Evolutionary conservation across 2,329 filamentous ascomycete genomes (phyloP).

Genomic region (Alternaria solani): DNA sequence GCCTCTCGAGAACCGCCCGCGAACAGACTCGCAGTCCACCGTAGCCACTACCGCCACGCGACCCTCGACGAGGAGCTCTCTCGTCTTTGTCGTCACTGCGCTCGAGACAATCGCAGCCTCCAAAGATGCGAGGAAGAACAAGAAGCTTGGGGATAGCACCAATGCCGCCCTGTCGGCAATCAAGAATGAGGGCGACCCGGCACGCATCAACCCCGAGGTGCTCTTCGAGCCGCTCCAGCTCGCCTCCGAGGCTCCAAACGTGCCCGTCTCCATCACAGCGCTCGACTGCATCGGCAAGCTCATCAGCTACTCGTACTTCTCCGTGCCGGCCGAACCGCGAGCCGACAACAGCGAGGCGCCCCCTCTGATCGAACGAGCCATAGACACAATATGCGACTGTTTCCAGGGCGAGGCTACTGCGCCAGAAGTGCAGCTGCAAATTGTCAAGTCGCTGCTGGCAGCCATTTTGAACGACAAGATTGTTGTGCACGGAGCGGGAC

Average conservation of each 20-base stretch:
- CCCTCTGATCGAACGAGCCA: constrained; percentile 93
- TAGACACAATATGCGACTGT: constrained; percentile 99
- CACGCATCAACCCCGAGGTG: constrained; percentile 86
- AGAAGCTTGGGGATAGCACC: constrained; percentile 81
- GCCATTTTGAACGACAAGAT: constrained; percentile 99
- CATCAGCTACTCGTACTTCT: constrained; percentile 98
- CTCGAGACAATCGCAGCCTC: constrained; percentile 90
- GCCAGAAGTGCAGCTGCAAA: constrained; percentile 92
- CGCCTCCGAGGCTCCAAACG: constrained; percentile 85
- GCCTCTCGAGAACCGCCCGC: constrained; percentile 49
- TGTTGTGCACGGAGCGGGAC: constrained; percentile 93
- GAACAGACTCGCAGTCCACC: constrained; percentile 69
- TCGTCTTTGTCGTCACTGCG: constrained; percentile 94
- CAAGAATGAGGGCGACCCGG: constrained; percentile 77
- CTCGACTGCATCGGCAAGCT: constrained; percentile 98
- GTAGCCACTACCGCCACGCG: constrained; percentile 58
- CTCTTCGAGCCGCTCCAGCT: constrained; percentile 91
- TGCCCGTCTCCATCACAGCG: constrained; percentile 85
- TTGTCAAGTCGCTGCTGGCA: constrained; percentile 94
- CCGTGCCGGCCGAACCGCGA: constrained; percentile 65
- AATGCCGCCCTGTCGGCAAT: constrained; percentile 85
- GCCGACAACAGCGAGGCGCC: constrained; percentile 54
- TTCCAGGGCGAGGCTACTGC: constrained; percentile 96
- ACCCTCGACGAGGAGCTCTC: constrained; percentile 81
- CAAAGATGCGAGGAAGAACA: constrained; percentile 88